phyloP scores from a whole-genome alignment of 768 basidiomycete genomes.

The Amanita pseudoporphyria region DNA sequence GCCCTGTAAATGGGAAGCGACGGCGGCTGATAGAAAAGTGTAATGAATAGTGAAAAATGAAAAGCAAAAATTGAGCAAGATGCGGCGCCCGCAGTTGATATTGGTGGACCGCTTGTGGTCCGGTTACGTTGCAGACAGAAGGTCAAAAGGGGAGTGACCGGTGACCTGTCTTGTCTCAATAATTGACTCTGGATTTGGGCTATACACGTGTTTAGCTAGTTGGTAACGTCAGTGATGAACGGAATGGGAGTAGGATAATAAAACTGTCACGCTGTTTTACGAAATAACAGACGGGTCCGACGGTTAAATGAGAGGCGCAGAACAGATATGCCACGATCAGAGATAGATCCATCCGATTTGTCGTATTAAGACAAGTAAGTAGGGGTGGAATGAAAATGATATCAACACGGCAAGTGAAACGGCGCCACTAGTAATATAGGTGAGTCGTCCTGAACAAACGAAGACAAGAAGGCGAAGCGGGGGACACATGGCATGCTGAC shows the following conservation, averaged over 20 bases:
- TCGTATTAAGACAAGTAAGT: conserved; percentile 4
- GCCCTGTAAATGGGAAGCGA: conserved; percentile 2
- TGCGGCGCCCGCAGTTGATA: background rate
- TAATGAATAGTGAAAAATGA: background rate
- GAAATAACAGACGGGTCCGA: conserved; percentile 6
- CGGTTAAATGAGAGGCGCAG: background rate
- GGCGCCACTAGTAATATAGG: conserved; percentile 7
- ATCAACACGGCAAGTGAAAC: conserved; percentile 8
- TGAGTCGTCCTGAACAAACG: conserved; percentile 7
- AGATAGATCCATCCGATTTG: conserved; percentile 8
- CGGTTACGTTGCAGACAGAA: background rate
- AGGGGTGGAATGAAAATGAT: background rate
- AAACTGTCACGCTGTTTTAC: background rate
- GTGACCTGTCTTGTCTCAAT: conserved; percentile 1
- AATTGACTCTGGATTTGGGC: background rate
- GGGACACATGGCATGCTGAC: conserved; percentile 8
- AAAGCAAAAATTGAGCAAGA: background rate
- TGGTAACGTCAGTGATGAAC: background rate
- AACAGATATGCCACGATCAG: conserved; percentile 1
- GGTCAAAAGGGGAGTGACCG: background rate
- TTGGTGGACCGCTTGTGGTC: background rate
- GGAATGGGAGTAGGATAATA: background rate
- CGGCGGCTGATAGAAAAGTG: background rate
- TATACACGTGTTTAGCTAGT: conserved; percentile 3
- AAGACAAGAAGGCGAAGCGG: conserved; percentile 1